Evolutionary conservation across 1,284 basidiomycete genomes (phyloP).

Genomic region (Cryptococcus deneoformans): DNA sequence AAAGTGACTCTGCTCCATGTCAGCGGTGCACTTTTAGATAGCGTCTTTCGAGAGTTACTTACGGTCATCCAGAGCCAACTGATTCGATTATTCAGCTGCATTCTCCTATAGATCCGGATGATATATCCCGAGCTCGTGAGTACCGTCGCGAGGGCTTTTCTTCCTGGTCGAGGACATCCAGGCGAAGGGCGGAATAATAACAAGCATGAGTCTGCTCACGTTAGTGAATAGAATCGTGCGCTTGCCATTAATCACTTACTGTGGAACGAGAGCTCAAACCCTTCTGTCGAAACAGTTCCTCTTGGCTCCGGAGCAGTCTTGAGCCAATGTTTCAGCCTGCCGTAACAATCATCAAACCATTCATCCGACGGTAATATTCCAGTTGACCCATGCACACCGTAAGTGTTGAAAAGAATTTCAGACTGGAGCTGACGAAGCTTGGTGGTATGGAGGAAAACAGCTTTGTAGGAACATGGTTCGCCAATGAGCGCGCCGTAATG

Average conservation of each 20-base stretch:
- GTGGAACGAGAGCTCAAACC: constrained; percentile 51
- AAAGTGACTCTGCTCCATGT: constrained; percentile 32
- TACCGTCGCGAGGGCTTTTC: constrained; percentile 46
- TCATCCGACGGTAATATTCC: constrained; percentile 34
- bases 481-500: constrained; percentile 36
- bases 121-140: constrained; percentile 50
- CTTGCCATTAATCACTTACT: constrained; percentile 30
- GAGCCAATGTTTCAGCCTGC: constrained; percentile 48
- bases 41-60: constrained; percentile 9
- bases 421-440: constrained; percentile 49
- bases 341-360: constrained; percentile 50
- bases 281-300: constrained; percentile 48
- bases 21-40: too few relatives aligned
- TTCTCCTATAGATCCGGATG: constrained; percentile 49
- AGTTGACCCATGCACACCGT: constrained; percentile 38
- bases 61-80: constrained; percentile 51
- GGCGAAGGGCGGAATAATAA: constrained; percentile 50
- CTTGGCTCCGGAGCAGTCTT: constrained; percentile 46
- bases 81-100: constrained; percentile 51
- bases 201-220: constrained; percentile 42
- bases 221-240: not conserved
- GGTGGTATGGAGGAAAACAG: constrained; percentile 47
- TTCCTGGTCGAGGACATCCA: constrained; percentile 47
- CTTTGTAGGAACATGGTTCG: constrained; percentile 48
- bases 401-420: constrained; percentile 47